A percentile compares a stretch with the other conserved stretches of the same genome.
Evolutionary conservation across 1,284 basidiomycete genomes (phyloP).

Genomic region (Kalmanozyma brasiliensis): DNA sequence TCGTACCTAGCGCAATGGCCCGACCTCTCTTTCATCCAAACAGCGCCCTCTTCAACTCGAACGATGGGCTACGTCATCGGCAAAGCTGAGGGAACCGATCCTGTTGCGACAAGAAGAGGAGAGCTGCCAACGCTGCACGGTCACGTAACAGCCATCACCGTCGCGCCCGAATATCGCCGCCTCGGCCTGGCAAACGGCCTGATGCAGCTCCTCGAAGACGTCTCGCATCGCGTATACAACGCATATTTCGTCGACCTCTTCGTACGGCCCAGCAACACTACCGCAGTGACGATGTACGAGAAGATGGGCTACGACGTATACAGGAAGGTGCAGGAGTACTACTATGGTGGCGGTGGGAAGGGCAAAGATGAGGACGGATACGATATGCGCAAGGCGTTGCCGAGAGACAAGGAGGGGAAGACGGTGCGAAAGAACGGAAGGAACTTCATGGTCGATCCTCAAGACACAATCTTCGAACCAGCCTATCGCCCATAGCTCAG

Average conservation of each 20-base stretch:
- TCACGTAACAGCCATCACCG: slow-evolving; percentile 89
- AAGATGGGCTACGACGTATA: slow-evolving; percentile 86
- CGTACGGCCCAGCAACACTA: slow-evolving; percentile 76
- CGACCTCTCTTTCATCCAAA: slow-evolving; percentile 83
- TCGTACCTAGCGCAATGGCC: slow-evolving; percentile 88
- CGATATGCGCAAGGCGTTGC: slow-evolving; percentile 77
- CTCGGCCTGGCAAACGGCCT: slow-evolving; percentile 82
- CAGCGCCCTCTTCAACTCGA: slow-evolving; percentile 72
- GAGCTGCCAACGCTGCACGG: slow-evolving; percentile 57
- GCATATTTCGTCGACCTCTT: slow-evolving; percentile 90
- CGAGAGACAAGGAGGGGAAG: slow-evolving; percentile 48
- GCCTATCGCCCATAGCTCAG: slow-evolving; percentile 26
- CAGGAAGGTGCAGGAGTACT: slow-evolving; percentile 84
- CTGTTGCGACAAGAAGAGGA: not conserved
- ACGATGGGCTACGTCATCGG: slow-evolving; percentile 62
- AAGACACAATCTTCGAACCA: slow-evolving; percentile 39
- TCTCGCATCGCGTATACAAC: slow-evolving; percentile 74
- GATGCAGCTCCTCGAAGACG: slow-evolving; percentile 82
- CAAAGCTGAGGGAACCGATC: slow-evolving; percentile 60
- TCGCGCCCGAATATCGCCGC: slow-evolving; percentile 88
- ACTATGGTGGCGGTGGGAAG: slow-evolving; percentile 77
- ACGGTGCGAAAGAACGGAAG: slow-evolving; percentile 57
- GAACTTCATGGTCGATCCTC: slow-evolving; percentile 51
- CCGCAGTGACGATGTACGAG: slow-evolving; percentile 82
- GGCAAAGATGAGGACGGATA: slow-evolving; percentile 84